Conservation (phyloP, 441 rosid species). For the Isatis lusitanica region DNA sequence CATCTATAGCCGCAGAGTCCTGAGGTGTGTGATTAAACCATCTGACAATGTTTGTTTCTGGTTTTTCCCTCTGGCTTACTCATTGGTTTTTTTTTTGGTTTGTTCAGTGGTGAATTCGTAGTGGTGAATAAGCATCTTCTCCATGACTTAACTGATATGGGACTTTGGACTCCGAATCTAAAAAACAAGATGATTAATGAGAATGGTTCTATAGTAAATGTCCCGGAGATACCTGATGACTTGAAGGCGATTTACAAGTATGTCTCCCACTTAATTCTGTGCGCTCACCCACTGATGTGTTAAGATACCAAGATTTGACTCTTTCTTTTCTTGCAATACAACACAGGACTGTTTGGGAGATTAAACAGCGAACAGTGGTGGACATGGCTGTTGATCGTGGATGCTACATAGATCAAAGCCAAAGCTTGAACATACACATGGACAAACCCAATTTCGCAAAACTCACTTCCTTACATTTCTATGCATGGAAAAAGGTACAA, state of each 20-base stretch:
- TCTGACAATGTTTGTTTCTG: background rate
- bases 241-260: slow-evolving; percentile 81
- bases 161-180: slow-evolving; percentile 69
- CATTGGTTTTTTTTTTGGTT: background rate
- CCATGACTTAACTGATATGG: slow-evolving; percentile 82
- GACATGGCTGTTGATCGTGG: slow-evolving; percentile 95
- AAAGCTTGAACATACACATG: slow-evolving; percentile 88
- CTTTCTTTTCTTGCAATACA: background rate
- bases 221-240: slow-evolving; percentile 67
- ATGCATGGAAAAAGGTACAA: slow-evolving; percentile 81
- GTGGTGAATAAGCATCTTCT: slow-evolving; percentile 96
- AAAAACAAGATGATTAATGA: slow-evolving; percentile 72
- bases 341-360: slow-evolving; percentile 91
- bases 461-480: slow-evolving; percentile 74
- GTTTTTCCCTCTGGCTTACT: background rate
- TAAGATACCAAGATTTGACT: background rate
- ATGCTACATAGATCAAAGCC: slow-evolving; percentile 86
- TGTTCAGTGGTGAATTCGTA: slow-evolving; percentile 83
- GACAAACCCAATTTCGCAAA: slow-evolving; percentile 83
- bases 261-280: background rate
- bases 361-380: slow-evolving; percentile 78
- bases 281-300: background rate
- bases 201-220: slow-evolving; percentile 73
- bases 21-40: slow-evolving; percentile 49
- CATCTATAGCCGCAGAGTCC: slow-evolving; percentile 84